These are phyloP conservation scores for Rhizophora apiculata DNA, from an alignment of 345 rosid species.

Conservation along the genomic window DNA sequence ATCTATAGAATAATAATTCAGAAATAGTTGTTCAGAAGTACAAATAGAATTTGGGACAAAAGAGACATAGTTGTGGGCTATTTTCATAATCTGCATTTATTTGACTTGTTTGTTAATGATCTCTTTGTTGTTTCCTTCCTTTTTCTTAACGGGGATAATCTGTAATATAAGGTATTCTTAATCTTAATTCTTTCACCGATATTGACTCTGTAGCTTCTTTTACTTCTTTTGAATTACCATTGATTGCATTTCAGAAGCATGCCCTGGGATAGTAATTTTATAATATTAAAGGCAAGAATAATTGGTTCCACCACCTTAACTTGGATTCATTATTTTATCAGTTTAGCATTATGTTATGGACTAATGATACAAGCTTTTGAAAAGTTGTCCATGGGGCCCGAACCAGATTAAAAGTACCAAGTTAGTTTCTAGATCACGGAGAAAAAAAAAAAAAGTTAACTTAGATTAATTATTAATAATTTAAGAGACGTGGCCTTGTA, in stretches of 20 bases:
- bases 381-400: slow-evolving; percentile 64
- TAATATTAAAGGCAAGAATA: slow-evolving; percentile 41
- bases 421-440: slow-evolving; percentile 37
- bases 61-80: slow-evolving; percentile 29
- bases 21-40: background rate
- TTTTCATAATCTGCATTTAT: background rate
- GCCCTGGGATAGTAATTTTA: slow-evolving; percentile 13
- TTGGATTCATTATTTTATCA: slow-evolving; percentile 16
- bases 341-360: background rate
- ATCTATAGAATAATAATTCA: slow-evolving; percentile 10
- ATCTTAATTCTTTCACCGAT: slow-evolving; percentile 28
- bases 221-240: background rate
- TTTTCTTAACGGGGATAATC: background rate
- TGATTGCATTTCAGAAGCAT: slow-evolving; percentile 41
- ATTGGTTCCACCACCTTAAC: slow-evolving; percentile 67
- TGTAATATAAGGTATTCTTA: slow-evolving; percentile 22
- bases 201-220: background rate
- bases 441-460: background rate
- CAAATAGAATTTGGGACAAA: slow-evolving; percentile 12
- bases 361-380: slow-evolving; percentile 40
- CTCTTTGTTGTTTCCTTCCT: background rate
- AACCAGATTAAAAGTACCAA: slow-evolving; percentile 26
- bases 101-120: background rate
- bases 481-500: slow-evolving; percentile 40
- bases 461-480: slow-evolving; percentile 3